phyloP scores from a whole-genome alignment of 257 asterid species.

The Nyctanthes arbortristis region DNA sequence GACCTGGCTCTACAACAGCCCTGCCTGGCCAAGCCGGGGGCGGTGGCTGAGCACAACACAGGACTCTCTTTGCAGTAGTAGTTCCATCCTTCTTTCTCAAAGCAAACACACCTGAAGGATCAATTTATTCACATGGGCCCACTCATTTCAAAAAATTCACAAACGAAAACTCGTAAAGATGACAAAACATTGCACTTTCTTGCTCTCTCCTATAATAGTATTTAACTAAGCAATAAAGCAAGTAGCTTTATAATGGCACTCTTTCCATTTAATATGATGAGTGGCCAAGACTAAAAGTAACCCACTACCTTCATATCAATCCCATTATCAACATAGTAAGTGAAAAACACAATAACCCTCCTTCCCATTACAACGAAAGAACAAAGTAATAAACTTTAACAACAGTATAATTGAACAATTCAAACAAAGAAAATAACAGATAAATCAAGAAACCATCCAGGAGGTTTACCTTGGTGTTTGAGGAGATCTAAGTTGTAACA shows the following conservation, averaged over 20 bases:
- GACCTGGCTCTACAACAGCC: constrained; percentile 63
- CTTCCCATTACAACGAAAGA: background rate
- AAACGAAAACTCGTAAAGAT: constrained; percentile 11
- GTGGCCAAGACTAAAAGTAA: background rate
- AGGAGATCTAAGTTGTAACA: constrained; percentile 51
- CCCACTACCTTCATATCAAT: constrained; percentile 1
- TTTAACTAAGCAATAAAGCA: no score
- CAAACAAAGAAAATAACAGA: background rate
- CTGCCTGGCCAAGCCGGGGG: constrained; percentile 98
- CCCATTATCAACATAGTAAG: constrained; percentile 15
- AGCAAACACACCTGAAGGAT: constrained; percentile 55
- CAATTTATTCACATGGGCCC: constrained; percentile 10
- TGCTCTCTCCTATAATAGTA: no score
- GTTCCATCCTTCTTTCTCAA: constrained; percentile 66
- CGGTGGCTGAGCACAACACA: constrained; percentile 67
- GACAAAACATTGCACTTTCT: background rate
- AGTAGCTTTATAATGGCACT: background rate
- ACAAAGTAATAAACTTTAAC: background rate
- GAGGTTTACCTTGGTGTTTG: constrained; percentile 49
- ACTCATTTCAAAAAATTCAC: constrained; percentile 19
- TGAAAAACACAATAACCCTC: background rate
- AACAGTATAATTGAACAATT: background rate
- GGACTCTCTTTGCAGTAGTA: constrained; percentile 47
- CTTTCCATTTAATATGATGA: background rate
- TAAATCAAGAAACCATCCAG: background rate